Base-by-base conservation (phyloP, 2,329 filamentous ascomycete genomes). In the Microsporum audouinii region DNA sequence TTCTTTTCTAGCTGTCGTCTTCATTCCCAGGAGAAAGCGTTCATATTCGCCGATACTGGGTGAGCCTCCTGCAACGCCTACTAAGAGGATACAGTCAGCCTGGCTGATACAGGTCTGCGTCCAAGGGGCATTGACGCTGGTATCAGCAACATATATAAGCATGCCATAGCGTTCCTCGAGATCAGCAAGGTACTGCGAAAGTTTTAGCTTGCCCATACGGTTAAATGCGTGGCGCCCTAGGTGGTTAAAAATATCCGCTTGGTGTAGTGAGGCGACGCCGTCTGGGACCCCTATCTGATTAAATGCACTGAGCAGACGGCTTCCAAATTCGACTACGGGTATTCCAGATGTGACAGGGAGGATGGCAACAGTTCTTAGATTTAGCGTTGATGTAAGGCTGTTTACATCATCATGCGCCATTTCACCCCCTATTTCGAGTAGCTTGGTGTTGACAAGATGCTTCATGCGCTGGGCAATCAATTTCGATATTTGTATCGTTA, bases 401-500 rank as follows among this genome's bases (percentile, higher is more conserved):
- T 76, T 75, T 56, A 76, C 72, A 27, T 77, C 76, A 10, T 81
- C 80, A 6, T 79, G 77, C 3, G 80, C 78, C 53, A 77, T 77
- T 59, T 92, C 88, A 62, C 84, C 84, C 6, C 81, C 80, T 59
- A 85, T 80, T 43, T 87, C 81, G 39, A 84, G 82, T 14, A 89
- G 76, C 1, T 90, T 88, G 67, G 91, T 87, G 67, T 97, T 90
- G 23, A 97, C 84, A 43, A 96, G 76, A 47, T 89, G 84, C 63
- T 92, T 82, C 94, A 99, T 97, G 2, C 94, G 85, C 39, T 91
- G 91, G 0, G 94, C 94, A 68, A 99, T 96, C 67, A 99, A 94
- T 73, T 97, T 99, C 1, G 94, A 97, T 33, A 99, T 95, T 74
- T 97, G 96, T 73, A 99, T 97, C 0, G 94, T 97, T 69, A 99